Base-by-base conservation (phyloP, 2,329 filamentous ascomycete genomes). In the Alternaria infectoria region DNA sequence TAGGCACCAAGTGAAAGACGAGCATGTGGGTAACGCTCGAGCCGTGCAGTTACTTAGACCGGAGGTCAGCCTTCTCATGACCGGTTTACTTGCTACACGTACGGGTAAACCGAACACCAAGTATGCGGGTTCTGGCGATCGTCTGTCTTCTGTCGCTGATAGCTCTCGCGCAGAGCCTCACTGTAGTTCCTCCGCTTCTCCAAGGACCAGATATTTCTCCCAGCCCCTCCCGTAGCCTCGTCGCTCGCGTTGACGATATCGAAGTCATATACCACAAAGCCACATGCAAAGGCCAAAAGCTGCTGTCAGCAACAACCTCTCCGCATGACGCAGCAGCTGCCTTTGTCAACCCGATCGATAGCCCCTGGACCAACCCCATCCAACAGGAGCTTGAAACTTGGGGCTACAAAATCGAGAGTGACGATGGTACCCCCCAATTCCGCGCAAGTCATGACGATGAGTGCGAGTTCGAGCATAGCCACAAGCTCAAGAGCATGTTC, bases 391-490 rank as follows among this genome's bases (percentile, higher is more conserved):
- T 69, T 23, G 51, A 44, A 3, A 62, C 45, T 2, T 69, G 67
- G 67, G 67, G 60, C 3, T 67, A 65, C n/a, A 58, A 57, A 7
- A 61, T 67, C 44, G 49, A 65, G 1, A 47, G 54, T 2, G 45
- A 62, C 23, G 21, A 59, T n/a, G 55, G 55, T 9, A 50, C 21
- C 28, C 19, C 45, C 40, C 55, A 57, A 32, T 57, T 45, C 30
- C 55, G 55, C 15, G 45, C 45, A 25, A 52, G 32, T 10, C 32
- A 36, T 10, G 32, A 2, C 4, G 15, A 36, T 36, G 32, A 36
- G 32, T 36, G 32, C 15, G 32, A 36, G 32, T 36, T 36, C 32
- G 32, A 36, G 32, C 32, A 36, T 2, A 36, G 32, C 8, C 32
- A 36, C 32, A 36, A 36, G 32, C 32, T 36, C 32, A 36, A 36